phyloP scores from a whole-genome alignment of 768 basidiomycete species.

The Suillus fuscotomentosus region DNA sequence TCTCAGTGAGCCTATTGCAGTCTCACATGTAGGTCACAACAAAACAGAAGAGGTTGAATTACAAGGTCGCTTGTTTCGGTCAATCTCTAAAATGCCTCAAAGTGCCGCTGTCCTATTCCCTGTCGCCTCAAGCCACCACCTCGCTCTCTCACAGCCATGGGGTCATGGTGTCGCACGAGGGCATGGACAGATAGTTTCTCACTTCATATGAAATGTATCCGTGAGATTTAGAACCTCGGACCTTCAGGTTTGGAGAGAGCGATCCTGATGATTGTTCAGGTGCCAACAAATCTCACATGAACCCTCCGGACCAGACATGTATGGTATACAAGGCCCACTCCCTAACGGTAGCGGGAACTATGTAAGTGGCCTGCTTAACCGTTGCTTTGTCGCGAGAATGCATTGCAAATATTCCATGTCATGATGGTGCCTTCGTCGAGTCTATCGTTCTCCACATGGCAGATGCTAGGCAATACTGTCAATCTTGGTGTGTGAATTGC shows the following conservation, averaged over 20 bases:
- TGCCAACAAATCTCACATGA: not conserved
- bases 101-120: no score
- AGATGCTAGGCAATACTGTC: no score
- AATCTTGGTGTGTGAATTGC: not conserved
- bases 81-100: not conserved
- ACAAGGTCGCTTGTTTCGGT: not conserved
- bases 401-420: not conserved
- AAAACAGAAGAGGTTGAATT: not conserved
- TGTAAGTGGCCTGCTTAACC: not conserved
- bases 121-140: not conserved
- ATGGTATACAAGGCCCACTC: not conserved
- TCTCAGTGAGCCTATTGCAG: not conserved
- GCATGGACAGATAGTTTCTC: not conserved
- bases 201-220: not conserved
- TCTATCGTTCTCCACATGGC: not conserved
- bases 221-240: not conserved
- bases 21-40: not conserved
- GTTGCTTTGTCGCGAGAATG: not conserved
- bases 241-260: not conserved
- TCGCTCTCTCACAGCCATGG: not conserved
- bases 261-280: not conserved
- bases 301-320: not conserved
- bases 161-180: not conserved
- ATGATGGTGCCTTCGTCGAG: not conserved
- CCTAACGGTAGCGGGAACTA: not conserved